Conservation (phyloP, 2,329 filamentous ascomycete species). For the Arthrobotrys megalospora region DNA sequence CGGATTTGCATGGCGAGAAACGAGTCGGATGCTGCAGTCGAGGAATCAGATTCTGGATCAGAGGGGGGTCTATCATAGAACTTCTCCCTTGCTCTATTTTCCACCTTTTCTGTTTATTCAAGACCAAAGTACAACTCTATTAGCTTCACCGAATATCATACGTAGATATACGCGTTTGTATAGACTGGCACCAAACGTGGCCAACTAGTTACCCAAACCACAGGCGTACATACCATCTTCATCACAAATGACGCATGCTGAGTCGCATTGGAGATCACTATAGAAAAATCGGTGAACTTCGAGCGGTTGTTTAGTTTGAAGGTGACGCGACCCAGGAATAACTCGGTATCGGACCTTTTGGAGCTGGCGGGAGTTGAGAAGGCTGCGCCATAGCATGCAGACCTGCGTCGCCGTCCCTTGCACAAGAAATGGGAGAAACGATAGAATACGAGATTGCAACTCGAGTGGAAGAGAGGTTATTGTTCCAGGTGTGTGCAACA, state of each 20-base stretch:
- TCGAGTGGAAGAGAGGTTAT: conserved; percentile 1
- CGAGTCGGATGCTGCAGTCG: not conserved
- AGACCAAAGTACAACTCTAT: too few relatives aligned
- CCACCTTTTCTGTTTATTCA: not conserved
- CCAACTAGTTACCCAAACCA: too few relatives aligned
- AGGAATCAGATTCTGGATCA: too few relatives aligned
- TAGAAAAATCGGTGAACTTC: not conserved
- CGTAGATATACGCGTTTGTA: not conserved
- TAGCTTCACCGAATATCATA: too few relatives aligned
- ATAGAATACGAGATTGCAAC: conserved; percentile 1
- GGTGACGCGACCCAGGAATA: not conserved
- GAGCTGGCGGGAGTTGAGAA: not conserved
- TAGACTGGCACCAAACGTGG: too few relatives aligned
- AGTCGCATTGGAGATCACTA: not conserved
- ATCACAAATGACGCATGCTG: not conserved
- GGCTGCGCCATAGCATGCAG: not conserved
- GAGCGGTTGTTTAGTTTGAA: not conserved
- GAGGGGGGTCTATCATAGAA: too few relatives aligned
- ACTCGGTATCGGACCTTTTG: not conserved
- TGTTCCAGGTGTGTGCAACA: not conserved
- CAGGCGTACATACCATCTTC: not conserved
- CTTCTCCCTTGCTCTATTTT: not conserved
- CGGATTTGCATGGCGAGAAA: not conserved
- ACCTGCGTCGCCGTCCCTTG: not conserved
- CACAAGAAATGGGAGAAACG: not conserved